Base-by-base conservation (phyloP, 2,329 filamentous ascomycete genomes). In the Trichoderma semiorbis region DNA sequence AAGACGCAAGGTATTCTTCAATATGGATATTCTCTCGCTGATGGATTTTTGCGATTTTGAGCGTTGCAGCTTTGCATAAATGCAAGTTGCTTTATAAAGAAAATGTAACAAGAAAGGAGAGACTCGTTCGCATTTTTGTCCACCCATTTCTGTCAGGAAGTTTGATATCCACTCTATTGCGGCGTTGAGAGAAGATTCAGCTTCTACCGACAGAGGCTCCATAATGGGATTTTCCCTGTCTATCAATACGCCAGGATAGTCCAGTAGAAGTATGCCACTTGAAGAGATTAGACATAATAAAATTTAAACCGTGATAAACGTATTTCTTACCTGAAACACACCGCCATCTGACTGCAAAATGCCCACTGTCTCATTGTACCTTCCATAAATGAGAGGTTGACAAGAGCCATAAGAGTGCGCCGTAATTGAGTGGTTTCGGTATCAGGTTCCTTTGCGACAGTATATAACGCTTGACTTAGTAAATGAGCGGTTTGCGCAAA, bases 91-190 rank as follows among this genome's bases (percentile, higher is more conserved):
- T 50, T 50, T 50, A 21, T 50, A 50, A 21, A 50, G 43, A 6
- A 50, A 50, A 50, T 50, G 43, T 21, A 50, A 50, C 1, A 50
- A 21, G 43, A 50, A 50, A 21, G 43, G 43, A 50, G 43, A 50
- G 21, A 50, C 43, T n/a, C 43, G 5, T 65, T 57, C 50, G 53
- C 60, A 36, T 28, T 53, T 26, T 43, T 21, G 24, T n/a, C 63
- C 26, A 26, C 16, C 74, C 5, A 85, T 83, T 16, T 78, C 80
- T 7, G 84, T 82, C 16, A 87, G 76, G 77, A 87, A 88, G 16
- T 66, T 36, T 18, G 66, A 79, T 83, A 11, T 83, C 81, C 32
- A 68, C 24, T 67, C 57, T 62, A 43, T 53, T 28, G 50, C 60
- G 5, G 32, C 34, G 21, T 62, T 62, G 5, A 62, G 60, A 36